Conservation (phyloP, 2,329 filamentous ascomycete genomes). For the Aspergillus sp. region DNA sequence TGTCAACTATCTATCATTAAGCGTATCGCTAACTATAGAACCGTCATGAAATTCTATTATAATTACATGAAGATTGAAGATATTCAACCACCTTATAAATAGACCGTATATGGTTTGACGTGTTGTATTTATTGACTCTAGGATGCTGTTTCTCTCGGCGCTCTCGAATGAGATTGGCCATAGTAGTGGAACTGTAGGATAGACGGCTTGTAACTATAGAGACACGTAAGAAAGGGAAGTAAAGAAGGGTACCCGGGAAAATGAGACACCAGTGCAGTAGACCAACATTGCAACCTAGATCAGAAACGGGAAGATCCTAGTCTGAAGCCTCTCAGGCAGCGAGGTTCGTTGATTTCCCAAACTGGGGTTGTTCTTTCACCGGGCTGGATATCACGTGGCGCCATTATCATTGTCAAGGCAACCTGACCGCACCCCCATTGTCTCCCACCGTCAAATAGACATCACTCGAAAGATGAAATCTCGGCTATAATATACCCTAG, state of each 20-base stretch:
- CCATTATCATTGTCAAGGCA: conserved; percentile 12
- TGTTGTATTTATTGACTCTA: too few species aligned
- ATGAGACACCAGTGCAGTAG: background rate
- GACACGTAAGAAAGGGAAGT: too few species aligned
- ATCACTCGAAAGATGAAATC: background rate
- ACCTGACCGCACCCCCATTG: conserved; percentile 1
- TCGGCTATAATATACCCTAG: background rate
- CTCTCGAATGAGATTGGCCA: too few species aligned
- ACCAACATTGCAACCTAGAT: background rate
- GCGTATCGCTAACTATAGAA: background rate
- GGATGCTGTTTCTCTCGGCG: too few species aligned
- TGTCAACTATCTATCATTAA: background rate
- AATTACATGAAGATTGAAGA: background rate
- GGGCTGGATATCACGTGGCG: conserved; percentile 9
- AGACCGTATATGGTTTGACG: background rate
- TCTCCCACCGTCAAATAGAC: background rate
- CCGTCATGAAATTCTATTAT: background rate
- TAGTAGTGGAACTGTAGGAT: too few species aligned
- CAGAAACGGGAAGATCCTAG: too few species aligned
- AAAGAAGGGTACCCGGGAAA: too few species aligned
- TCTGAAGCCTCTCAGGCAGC: background rate
- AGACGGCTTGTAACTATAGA: too few species aligned
- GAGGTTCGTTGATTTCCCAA: background rate
- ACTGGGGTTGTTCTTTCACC: background rate
- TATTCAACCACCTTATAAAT: background rate